A percentile compares a stretch with the other conserved stretches of the same genome.
Evolutionary conservation across 306 rosid species (phyloP).

Genomic region (Luffa acutangula): DNA sequence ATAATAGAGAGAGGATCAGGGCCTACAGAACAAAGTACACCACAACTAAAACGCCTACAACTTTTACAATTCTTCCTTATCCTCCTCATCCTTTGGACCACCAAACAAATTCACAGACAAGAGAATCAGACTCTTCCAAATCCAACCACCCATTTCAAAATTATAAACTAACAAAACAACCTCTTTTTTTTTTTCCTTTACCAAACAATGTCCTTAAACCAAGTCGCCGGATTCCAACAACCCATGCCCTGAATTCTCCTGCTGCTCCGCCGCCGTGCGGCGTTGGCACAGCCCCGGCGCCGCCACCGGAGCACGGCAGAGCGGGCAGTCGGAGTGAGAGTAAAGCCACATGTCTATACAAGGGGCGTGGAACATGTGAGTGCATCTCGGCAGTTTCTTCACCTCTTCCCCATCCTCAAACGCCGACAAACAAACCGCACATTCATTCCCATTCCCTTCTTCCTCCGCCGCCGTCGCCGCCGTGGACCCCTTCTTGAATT

Average conservation of each 20-base stretch:
- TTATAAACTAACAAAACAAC: background rate
- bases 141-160: background rate
- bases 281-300: slow-evolving; percentile 7
- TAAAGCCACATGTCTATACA: slow-evolving; percentile 94
- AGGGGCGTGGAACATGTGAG: slow-evolving; percentile 58
- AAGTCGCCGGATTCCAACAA: background rate
- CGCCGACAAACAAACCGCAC: slow-evolving; percentile 62
- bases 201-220: background rate
- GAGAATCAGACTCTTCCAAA: background rate
- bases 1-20: background rate
- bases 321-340: slow-evolving; percentile 85
- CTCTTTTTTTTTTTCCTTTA: background rate
- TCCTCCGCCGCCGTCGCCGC: background rate
- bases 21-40: background rate
- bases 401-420: slow-evolving; percentile 91
- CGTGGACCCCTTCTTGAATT: slow-evolving; percentile 45
- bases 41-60: background rate
- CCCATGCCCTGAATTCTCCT: slow-evolving; percentile 20
- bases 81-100: slow-evolving; percentile 5
- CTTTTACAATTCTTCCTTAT: slow-evolving; percentile 1
- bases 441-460: slow-evolving; percentile 28
- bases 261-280: slow-evolving; percentile 2
- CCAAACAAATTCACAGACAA: background rate
- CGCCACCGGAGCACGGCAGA: slow-evolving; percentile 59
- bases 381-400: slow-evolving; percentile 58